Evolutionary conservation across 2,329 filamentous ascomycete species (phyloP).

Genomic region (Fusarium phyllophilum): DNA sequence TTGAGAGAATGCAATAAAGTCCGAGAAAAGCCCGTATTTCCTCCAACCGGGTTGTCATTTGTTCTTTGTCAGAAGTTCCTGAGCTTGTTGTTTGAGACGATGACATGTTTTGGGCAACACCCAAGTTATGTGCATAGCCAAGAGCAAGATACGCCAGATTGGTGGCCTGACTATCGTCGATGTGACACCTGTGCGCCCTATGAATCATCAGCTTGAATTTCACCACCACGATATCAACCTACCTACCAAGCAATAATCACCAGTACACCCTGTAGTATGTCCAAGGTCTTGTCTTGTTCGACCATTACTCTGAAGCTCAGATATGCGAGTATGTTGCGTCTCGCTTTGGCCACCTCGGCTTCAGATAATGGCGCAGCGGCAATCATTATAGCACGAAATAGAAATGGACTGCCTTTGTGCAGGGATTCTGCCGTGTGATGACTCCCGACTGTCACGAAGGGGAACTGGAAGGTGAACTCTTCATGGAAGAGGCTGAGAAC

Average conservation of each 20-base stretch:
- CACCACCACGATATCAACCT: conserved; percentile 2
- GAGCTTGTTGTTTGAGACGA: conserved; percentile 5
- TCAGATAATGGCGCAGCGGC: conserved; percentile 46
- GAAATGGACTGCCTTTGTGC: conserved; percentile 49
- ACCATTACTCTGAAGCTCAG: conserved; percentile 55
- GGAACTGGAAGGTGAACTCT: conserved; percentile 50
- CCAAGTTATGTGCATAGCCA: conserved; percentile 55
- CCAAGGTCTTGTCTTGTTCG: conserved; percentile 53
- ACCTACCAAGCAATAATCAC: conserved; percentile 58
- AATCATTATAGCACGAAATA: conserved; percentile 54
- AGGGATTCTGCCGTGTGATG: conserved; percentile 46
- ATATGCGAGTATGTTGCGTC: conserved; percentile 54
- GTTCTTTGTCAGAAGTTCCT: conserved; percentile 22
- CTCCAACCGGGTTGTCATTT: conserved; percentile 47
- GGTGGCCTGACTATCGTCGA: conserved; percentile 50
- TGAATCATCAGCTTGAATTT: not conserved
- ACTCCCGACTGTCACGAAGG: conserved; percentile 50
- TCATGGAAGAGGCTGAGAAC: conserved; percentile 49
- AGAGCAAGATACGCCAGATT: conserved; percentile 54
- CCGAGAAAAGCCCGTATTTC: conserved; percentile 53
- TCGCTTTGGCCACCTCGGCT: conserved; percentile 51
- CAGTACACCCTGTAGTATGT: conserved; percentile 59
- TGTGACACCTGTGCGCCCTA: conserved; percentile 51
- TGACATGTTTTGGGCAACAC: conserved; percentile 43
- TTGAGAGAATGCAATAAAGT: conserved; percentile 52